Percentiles rank a stretch among this genome's conserved stretches.
Conservation (phyloP, 768 basidiomycete species). For the Boletus bicolor region DNA sequence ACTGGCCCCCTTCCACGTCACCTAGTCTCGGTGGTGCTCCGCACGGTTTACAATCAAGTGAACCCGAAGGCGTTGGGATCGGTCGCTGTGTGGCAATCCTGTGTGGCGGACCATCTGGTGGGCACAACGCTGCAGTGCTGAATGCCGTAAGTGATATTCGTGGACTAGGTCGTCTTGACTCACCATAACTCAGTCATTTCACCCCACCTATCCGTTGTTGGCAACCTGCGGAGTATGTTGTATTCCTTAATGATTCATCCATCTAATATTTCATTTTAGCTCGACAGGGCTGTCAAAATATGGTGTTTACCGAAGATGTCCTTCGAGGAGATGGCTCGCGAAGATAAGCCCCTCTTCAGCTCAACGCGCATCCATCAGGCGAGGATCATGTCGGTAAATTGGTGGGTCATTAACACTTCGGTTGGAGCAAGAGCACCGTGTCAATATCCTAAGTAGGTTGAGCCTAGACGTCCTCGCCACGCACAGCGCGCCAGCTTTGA, state of each 20-base stretch:
- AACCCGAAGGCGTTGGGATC: slow-evolving; percentile 56
- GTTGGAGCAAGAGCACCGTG: neutral
- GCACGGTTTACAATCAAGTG: slow-evolving; percentile 60
- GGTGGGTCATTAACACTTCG: slow-evolving; percentile 37
- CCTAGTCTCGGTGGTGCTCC: slow-evolving; percentile 64
- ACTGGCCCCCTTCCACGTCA: slow-evolving; percentile 49
- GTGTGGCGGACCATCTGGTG: slow-evolving; percentile 69
- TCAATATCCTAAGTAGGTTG: slow-evolving; percentile 42
- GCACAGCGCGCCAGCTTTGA: slow-evolving; percentile 52
- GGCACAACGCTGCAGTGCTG: slow-evolving; percentile 67
- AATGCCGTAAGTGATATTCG: slow-evolving; percentile 46
- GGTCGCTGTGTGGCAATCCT: slow-evolving; percentile 62
- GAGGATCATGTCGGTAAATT: slow-evolving; percentile 58
- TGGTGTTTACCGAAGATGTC: slow-evolving; percentile 54
- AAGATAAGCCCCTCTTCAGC: slow-evolving; percentile 77
- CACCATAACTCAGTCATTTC: slow-evolving; percentile 53
- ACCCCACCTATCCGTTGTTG: slow-evolving; percentile 58
- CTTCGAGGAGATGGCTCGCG: slow-evolving; percentile 43
- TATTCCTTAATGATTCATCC: neutral
- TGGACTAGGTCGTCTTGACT: neutral
- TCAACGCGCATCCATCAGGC: slow-evolving; percentile 64
- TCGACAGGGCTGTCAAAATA: slow-evolving; percentile 74
- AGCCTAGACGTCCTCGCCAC: slow-evolving; percentile 51
- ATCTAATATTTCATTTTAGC: slow-evolving; percentile 35
- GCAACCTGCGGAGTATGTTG: slow-evolving; percentile 73